Evolutionary conservation across 1,284 basidiomycete genomes (phyloP).

Genomic region (Takashimella koratensis): DNA sequence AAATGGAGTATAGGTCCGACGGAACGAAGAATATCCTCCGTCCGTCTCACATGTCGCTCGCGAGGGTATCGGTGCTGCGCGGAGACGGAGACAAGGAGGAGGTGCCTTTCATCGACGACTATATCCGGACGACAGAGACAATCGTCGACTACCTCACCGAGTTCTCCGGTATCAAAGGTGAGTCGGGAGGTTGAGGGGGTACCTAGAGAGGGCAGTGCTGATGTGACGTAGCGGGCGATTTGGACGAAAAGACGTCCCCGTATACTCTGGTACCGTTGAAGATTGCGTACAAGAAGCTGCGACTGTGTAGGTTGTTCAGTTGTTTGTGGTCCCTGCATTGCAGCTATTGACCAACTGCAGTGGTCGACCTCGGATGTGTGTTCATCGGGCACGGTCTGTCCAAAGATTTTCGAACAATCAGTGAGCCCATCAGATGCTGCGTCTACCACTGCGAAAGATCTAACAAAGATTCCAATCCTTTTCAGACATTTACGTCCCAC

Average conservation of each 20-base stretch:
- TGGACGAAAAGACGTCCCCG: conserved; percentile 76
- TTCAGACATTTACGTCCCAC: conserved; percentile 90
- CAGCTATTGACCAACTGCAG: conserved; percentile 15
- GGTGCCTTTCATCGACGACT: conserved; percentile 93
- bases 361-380: conserved; percentile 92
- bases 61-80: conserved; percentile 89
- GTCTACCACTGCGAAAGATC: no score
- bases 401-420: conserved; percentile 99
- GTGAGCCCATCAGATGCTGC: conserved; percentile 64
- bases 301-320: conserved; percentile 54
- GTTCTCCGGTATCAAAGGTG: conserved; percentile 91
- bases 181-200: conserved; percentile 29
- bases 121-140: conserved; percentile 90
- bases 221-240: conserved; percentile 64
- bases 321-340: no score
- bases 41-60: conserved; percentile 85
- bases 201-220: neutral
- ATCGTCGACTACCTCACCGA: conserved; percentile 97
- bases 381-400: conserved; percentile 98
- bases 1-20: conserved; percentile 90
- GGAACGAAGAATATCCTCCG: conserved; percentile 89
- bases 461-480: neutral
- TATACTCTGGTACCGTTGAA: conserved; percentile 93
- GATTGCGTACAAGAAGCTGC: conserved; percentile 96
- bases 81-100: conserved; percentile 76